Conservation (phyloP, 176 grass and related monocot species). For the Alloteropsis semialata region DNA sequence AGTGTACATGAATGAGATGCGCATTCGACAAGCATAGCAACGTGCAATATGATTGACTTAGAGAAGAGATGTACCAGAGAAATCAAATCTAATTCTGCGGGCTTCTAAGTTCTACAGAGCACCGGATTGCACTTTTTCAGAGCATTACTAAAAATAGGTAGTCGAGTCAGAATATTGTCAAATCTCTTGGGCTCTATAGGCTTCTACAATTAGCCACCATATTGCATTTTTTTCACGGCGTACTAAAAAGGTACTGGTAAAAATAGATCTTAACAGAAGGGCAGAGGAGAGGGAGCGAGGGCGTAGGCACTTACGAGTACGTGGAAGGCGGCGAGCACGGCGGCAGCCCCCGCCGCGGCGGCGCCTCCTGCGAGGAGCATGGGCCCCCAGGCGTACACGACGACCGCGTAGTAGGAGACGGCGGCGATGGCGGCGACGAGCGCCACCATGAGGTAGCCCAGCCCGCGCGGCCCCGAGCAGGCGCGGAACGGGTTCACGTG, state of each 20-base stretch:
- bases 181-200: not conserved
- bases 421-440: constrained; percentile 61
- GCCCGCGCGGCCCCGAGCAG: constrained; percentile 49
- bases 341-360: constrained; percentile 23
- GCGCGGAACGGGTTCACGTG: constrained; percentile 63
- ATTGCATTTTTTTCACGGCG: not conserved
- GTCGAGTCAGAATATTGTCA: not conserved
- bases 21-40: not conserved
- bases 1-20: not conserved
- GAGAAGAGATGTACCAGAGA: too few relatives aligned
- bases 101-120: not conserved
- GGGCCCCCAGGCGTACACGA: constrained; percentile 72
- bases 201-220: not conserved
- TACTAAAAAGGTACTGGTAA: not conserved
- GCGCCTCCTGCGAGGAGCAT: constrained; percentile 26
- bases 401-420: constrained; percentile 78
- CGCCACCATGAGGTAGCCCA: constrained; percentile 72
- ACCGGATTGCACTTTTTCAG: not conserved
- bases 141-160: not conserved
- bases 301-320: constrained; percentile 46
- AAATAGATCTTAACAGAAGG: not conserved
- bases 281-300: not conserved
- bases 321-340: constrained; percentile 60
- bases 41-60: not conserved
- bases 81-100: not conserved